Evolutionary conservation across 164 flowering plant species (phyloP).

Genomic region (Magnolia officinalis): DNA sequence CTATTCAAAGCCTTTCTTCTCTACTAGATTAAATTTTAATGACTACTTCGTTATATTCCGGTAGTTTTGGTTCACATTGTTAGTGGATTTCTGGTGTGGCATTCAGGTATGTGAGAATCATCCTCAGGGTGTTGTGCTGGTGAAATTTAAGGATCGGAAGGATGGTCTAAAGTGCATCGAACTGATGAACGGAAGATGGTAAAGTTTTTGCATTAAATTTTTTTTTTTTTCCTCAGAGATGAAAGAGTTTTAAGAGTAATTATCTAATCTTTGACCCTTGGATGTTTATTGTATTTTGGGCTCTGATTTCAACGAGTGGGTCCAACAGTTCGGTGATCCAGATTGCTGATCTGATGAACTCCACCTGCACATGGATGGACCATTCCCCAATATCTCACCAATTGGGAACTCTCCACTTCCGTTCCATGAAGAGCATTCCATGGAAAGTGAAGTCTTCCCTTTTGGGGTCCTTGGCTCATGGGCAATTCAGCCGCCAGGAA

Average conservation of each 20-base stretch:
- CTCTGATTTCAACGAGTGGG: neutral
- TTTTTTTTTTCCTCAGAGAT: too few species aligned
- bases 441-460: too few species aligned
- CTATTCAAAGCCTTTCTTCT: too few species aligned
- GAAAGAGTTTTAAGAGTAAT: neutral
- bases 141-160: slow-evolving; percentile 71
- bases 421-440: too few species aligned
- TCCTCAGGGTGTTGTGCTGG: slow-evolving; percentile 94
- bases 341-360: neutral
- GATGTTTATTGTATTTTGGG: neutral
- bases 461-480: too few species aligned
- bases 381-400: neutral
- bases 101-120: slow-evolving; percentile 88
- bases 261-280: neutral
- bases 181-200: slow-evolving; percentile 96
- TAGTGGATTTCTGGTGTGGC: neutral
- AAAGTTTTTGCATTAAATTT: slow-evolving; percentile 15
- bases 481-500: too few species aligned
- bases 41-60: neutral
- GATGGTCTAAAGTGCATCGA: slow-evolving; percentile 89
- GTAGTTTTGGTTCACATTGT: neutral
- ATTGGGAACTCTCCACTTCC: too few species aligned
- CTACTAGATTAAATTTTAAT: too few species aligned
- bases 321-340: neutral
- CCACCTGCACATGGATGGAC: neutral